These are phyloP conservation scores for Leccinum rimulosum DNA, from an alignment of 768 basidiomycete genomes.

Conservation along the genomic window DNA sequence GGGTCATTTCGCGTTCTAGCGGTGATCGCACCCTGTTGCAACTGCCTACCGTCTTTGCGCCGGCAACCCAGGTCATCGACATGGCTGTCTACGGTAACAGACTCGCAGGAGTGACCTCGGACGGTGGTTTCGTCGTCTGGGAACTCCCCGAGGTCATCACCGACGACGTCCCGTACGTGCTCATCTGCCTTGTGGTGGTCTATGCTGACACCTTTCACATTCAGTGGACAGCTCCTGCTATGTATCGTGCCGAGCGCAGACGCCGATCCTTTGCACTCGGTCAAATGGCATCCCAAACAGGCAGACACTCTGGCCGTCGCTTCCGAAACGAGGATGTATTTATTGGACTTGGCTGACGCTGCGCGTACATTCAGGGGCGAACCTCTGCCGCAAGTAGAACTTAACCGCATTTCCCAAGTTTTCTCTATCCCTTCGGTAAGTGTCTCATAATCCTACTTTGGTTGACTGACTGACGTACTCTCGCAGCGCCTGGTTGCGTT, in stretches of 20 bases:
- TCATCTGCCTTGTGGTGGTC: background rate
- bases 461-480: background rate
- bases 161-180: constrained; percentile 51
- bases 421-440: constrained; percentile 72
- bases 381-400: constrained; percentile 64
- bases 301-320: constrained; percentile 80
- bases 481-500: constrained; percentile 77
- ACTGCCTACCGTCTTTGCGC: constrained; percentile 60
- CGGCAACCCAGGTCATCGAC: constrained; percentile 66
- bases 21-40: constrained; percentile 87
- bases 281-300: constrained; percentile 88
- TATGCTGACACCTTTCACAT: constrained; percentile 11
- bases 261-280: constrained; percentile 66
- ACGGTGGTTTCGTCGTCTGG: constrained; percentile 89
- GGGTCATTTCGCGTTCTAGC: constrained; percentile 84
- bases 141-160: constrained; percentile 80
- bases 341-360: constrained; percentile 69
- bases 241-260: constrained; percentile 63
- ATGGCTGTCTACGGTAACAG: constrained; percentile 85
- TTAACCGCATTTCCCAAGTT: constrained; percentile 64
- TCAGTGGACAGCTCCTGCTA: constrained; percentile 63
- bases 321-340: constrained; percentile 69
- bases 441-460: background rate
- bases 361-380: constrained; percentile 60
- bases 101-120: constrained; percentile 82